A percentile compares a stretch with the other conserved stretches of the same genome.
Conservation (phyloP, 176 grass and related monocot species). For the Urochloa ruziziensis region DNA sequence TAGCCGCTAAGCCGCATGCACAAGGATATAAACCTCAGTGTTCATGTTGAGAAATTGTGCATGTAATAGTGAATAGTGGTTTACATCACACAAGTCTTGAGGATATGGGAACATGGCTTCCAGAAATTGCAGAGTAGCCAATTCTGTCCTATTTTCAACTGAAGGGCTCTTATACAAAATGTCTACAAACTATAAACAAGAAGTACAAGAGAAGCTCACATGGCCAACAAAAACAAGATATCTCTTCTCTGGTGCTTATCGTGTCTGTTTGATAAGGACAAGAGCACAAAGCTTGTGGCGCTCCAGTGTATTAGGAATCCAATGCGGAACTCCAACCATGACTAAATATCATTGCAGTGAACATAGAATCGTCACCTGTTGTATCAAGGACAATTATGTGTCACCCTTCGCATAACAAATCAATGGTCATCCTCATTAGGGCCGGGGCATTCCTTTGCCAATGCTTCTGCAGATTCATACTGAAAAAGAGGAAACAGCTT, state of each 20-base stretch:
- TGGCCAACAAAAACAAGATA: constrained; percentile 8
- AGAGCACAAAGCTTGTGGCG: neutral
- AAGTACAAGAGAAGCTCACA: neutral
- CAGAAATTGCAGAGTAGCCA: neutral
- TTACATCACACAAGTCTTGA: neutral
- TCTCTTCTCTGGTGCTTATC: neutral
- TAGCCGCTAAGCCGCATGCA: too few species aligned
- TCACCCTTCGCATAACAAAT: constrained; percentile 33
- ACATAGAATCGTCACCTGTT: constrained; percentile 31
- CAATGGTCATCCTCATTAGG: constrained; percentile 78
- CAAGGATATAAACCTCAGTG: neutral
- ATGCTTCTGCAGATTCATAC: constrained; percentile 76
- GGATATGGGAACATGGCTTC: neutral
- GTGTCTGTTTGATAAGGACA: neutral
- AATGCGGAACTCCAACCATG: constrained; percentile 3
- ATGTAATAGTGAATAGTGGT: neutral
- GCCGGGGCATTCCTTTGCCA: constrained; percentile 70
- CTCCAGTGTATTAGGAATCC: constrained; percentile 12
- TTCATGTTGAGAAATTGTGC: neutral
- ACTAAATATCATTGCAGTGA: neutral
- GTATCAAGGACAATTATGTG: constrained; percentile 14
- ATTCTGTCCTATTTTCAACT: neutral
- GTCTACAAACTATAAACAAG: neutral
- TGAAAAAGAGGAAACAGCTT: constrained; percentile 20
- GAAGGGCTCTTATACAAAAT: neutral